Conservation (phyloP, 331 rosid species). For the Erythrophleum ivorense region DNA sequence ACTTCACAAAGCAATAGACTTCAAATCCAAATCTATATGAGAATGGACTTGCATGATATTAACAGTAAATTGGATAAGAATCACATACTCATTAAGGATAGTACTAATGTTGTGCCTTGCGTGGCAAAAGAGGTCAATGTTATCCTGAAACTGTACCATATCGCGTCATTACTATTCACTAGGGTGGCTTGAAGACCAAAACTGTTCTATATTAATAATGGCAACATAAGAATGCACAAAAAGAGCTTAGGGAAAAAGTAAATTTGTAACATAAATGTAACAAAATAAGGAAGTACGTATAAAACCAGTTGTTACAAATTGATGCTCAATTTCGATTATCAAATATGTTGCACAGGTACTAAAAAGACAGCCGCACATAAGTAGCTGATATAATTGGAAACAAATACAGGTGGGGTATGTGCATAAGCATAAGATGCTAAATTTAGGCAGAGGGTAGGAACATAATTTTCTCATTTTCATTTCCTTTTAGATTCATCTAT, state of each 20-base stretch:
- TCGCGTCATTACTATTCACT: conserved; percentile 25
- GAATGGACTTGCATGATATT: conserved; percentile 19
- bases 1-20: conserved; percentile 20
- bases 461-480: neutral
- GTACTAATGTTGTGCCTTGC: conserved; percentile 75
- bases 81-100: conserved; percentile 83
- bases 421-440: neutral
- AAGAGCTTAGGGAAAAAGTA: neutral
- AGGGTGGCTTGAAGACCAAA: conserved; percentile 23
- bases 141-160: conserved; percentile 89
- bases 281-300: neutral
- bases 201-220: conserved; percentile 8
- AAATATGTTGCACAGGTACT: neutral
- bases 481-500: neutral
- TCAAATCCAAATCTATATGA: conserved; percentile 24
- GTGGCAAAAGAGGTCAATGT: conserved; percentile 80
- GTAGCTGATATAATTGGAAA: neutral
- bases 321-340: conserved; percentile 17
- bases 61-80: conserved; percentile 15
- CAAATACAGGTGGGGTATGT: neutral
- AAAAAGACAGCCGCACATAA: neutral
- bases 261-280: neutral
- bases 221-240: neutral
- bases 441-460: neutral
- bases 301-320: neutral